These are phyloP conservation scores for Rhodotorula diobovata DNA, from an alignment of 768 basidiomycete genomes.

Conservation along the genomic window DNA sequence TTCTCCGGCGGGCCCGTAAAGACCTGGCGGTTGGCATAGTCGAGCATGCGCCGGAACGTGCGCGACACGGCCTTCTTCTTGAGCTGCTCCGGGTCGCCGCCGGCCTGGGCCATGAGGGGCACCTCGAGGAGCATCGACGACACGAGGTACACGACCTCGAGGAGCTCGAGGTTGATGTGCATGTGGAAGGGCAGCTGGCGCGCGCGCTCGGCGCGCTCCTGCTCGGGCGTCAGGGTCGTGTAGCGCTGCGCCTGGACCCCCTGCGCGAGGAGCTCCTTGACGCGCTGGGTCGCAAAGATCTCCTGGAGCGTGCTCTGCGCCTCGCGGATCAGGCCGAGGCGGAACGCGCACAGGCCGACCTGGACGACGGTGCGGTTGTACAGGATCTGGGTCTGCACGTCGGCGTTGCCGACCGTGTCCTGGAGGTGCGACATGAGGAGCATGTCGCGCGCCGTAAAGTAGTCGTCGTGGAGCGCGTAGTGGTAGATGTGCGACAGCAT, in stretches of 20 bases:
- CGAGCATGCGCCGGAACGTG: conserved; percentile 87
- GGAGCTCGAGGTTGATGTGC: conserved; percentile 96
- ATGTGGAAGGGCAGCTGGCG: conserved; percentile 97
- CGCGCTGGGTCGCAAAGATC: conserved; percentile 91
- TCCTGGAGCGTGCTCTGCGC: conserved; percentile 87
- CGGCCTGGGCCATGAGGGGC: conserved; percentile 70
- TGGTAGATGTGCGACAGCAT: conserved; percentile 98
- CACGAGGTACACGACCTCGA: conserved; percentile 95
- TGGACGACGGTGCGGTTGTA: conserved; percentile 98
- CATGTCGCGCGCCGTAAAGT: conserved; percentile 95
- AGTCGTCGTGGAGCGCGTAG: conserved; percentile 91
- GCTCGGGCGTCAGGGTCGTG: conserved; percentile 69
- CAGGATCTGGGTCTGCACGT: conserved; percentile 92
- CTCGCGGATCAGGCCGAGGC: conserved; percentile 88
- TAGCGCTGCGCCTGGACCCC: conserved; percentile 83
- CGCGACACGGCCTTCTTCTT: conserved; percentile 92
- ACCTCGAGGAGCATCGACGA: conserved; percentile 99
- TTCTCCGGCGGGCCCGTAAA: conserved; percentile 80
- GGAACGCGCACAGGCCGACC: conserved; percentile 93
- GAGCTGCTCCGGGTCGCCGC: conserved; percentile 87
- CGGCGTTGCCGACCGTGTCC: conserved; percentile 90
- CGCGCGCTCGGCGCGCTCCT: conserved; percentile 93
- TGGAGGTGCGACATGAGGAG: conserved; percentile 97
- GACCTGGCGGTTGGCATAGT: conserved; percentile 94
- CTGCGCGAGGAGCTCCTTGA: conserved; percentile 95